Percentiles rank a stretch among this genome's conserved stretches.
phyloP scores from a whole-genome alignment of 169 alveolate species.

The Cryptosporidium meleagridis region DNA sequence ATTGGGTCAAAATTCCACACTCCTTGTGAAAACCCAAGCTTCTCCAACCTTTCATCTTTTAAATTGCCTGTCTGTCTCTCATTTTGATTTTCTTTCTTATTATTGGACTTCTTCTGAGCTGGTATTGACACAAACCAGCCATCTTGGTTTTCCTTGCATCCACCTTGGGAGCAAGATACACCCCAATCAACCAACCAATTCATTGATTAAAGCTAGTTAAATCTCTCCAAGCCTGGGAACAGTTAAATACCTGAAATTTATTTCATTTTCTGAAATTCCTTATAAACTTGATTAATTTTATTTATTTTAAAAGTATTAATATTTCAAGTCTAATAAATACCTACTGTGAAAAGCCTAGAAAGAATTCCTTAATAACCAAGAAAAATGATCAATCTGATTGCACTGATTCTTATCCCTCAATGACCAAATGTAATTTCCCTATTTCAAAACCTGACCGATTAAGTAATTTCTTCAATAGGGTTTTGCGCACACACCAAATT shows the following conservation, averaged over 20 bases:
- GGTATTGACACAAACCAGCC: constrained; percentile 50
- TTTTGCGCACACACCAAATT: neutral
- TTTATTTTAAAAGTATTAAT: no score
- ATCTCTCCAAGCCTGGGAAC: neutral
- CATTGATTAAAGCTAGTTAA: constrained; percentile 11
- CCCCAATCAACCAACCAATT: constrained; percentile 68
- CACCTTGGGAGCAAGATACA: constrained; percentile 70
- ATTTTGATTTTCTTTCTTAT: neutral
- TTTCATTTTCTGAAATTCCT: neutral
- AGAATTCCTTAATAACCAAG: neutral
- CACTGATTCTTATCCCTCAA: neutral
- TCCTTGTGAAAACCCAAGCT: constrained; percentile 18
- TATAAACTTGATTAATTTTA: no score
- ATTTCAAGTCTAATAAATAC: no score
- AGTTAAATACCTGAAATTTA: neutral
- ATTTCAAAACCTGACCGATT: neutral
- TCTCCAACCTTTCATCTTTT: neutral
- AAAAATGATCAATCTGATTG: neutral
- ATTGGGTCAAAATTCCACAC: constrained; percentile 66
- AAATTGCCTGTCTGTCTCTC: neutral
- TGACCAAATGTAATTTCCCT: neutral
- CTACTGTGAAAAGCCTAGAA: neutral
- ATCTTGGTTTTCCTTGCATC: constrained; percentile 58
- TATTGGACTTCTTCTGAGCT: constrained; percentile 8
- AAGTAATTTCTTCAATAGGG: neutral